Percentiles rank a stretch among this genome's conserved stretches.
These are phyloP conservation scores for Periconia sp. DNA, from an alignment of 2,329 filamentous ascomycete species.

Conservation along the genomic window DNA sequence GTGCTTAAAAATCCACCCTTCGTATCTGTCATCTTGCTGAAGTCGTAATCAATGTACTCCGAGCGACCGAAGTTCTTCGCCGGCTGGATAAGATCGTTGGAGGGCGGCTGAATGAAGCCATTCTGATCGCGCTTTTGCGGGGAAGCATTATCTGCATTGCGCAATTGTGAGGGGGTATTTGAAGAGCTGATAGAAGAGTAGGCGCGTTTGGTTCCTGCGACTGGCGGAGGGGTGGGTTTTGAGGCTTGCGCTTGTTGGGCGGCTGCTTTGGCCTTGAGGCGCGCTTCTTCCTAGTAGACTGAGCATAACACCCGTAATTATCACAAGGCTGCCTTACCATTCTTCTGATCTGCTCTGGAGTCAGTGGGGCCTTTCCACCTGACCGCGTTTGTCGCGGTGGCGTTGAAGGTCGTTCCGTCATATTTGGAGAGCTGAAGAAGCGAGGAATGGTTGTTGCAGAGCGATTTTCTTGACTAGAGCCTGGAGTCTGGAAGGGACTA, in stretches of 20 bases:
- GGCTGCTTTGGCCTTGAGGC: slow-evolving; percentile 85
- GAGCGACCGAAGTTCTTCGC: slow-evolving; percentile 84
- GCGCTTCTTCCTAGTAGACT: slow-evolving; percentile 76
- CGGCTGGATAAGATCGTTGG: slow-evolving; percentile 67
- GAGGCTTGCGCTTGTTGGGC: slow-evolving; percentile 55
- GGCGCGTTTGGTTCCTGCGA: slow-evolving; percentile 72
- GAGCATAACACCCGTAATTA: no score
- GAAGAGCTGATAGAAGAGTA: slow-evolving; percentile 67
- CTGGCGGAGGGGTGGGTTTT: slow-evolving; percentile 35
- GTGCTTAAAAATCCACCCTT: slow-evolving; percentile 93
- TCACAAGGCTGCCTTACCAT: slow-evolving; percentile 57
- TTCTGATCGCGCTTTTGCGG: slow-evolving; percentile 43
- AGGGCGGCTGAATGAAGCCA: slow-evolving; percentile 41
- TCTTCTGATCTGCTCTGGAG: slow-evolving; percentile 65
- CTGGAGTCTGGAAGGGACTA: no score
- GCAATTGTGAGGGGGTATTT: slow-evolving; percentile 62
- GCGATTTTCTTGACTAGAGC: no score
- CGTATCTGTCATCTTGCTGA: slow-evolving; percentile 96
- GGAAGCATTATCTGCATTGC: slow-evolving; percentile 66
- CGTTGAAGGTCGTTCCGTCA: slow-evolving; percentile 54
- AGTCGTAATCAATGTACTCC: slow-evolving; percentile 91
- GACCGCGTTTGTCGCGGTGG: slow-evolving; percentile 51
- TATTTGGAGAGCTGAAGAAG: slow-evolving; percentile 15
- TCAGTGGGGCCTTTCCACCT: slow-evolving; percentile 55
- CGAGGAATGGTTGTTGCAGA: not conserved